Conservation (phyloP, 345 rosid species). For the Citrus trifoliata region DNA sequence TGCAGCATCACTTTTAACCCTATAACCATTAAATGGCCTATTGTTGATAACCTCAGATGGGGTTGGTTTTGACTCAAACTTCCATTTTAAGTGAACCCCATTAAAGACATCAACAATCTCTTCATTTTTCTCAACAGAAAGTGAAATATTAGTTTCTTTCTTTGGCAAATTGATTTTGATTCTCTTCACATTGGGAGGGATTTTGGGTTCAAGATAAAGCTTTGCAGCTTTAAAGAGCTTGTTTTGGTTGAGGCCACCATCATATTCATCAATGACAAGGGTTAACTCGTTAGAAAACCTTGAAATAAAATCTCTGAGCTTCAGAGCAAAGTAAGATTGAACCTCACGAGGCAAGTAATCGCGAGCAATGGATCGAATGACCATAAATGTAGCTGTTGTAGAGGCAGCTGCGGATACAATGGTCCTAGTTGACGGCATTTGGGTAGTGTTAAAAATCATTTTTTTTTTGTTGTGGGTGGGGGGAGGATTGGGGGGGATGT, state of each 20-base stretch:
- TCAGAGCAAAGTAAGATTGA: too few relatives aligned
- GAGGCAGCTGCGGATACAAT: neutral
- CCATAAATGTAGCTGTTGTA: neutral
- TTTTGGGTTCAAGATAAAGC: slow-evolving; percentile 36
- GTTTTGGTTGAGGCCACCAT: neutral
- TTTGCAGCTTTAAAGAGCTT: slow-evolving; percentile 20
- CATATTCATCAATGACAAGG: neutral
- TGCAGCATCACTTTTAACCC: neutral
- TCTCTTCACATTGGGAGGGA: neutral
- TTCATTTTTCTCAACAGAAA: slow-evolving; percentile 23
- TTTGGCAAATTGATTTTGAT: neutral
- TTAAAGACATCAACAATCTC: slow-evolving; percentile 2
- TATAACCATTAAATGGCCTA: neutral
- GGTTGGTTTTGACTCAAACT: neutral
- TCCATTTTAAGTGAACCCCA: slow-evolving; percentile 31
- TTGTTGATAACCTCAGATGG: neutral
- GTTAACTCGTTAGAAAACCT: neutral
- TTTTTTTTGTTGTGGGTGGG: too few relatives aligned
- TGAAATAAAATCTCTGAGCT: neutral
- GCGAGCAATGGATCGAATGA: neutral
- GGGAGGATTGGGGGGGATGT: neutral
- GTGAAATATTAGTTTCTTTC: slow-evolving; percentile 9
- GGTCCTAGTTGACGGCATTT: neutral
- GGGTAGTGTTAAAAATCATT: neutral
- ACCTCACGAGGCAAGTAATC: neutral